phyloP scores from a whole-genome alignment of 1,284 basidiomycete species.

The Paramarasmius palmivorus region DNA sequence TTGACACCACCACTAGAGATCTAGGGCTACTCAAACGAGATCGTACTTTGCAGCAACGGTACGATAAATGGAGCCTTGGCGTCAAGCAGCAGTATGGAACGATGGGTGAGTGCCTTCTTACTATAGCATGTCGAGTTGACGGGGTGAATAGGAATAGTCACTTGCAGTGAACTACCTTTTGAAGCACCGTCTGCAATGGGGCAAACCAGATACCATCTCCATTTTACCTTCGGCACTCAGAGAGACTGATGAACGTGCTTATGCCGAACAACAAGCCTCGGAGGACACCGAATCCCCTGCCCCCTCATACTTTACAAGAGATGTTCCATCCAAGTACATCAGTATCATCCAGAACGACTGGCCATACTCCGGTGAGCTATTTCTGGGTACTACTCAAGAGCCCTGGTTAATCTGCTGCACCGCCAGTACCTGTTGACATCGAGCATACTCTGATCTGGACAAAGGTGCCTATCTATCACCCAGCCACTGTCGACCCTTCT shows the following conservation, averaged over 20 bases:
- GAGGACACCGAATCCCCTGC: conserved; percentile 25
- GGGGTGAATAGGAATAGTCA: neutral
- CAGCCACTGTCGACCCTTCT: conserved; percentile 42
- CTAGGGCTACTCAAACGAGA: conserved; percentile 78
- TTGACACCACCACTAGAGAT: conserved; percentile 47
- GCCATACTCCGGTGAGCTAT: conserved; percentile 71
- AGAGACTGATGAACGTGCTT: conserved; percentile 12
- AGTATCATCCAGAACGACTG: conserved; percentile 82
- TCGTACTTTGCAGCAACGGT: conserved; percentile 62
- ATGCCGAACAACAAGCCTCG: conserved; percentile 1
- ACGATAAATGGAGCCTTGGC: conserved; percentile 56
- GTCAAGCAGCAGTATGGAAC: conserved; percentile 64
- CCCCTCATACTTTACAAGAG: conserved; percentile 62
- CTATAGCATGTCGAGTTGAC: neutral
- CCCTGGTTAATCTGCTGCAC: conserved; percentile 3
- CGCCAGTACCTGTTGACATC: conserved; percentile 65
- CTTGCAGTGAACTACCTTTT: conserved; percentile 65
- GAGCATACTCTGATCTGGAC: conserved; percentile 81
- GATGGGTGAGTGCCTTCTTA: conserved; percentile 45
- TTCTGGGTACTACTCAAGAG: neutral
- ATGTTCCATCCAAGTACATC: conserved; percentile 57
- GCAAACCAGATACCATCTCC: conserved; percentile 61
- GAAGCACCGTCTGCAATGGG: conserved; percentile 71
- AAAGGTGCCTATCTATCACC: conserved; percentile 66
- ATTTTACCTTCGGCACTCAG: conserved; percentile 48